phyloP scores from a whole-genome alignment of 345 rosid species.

The Eutrema yunnanense region DNA sequence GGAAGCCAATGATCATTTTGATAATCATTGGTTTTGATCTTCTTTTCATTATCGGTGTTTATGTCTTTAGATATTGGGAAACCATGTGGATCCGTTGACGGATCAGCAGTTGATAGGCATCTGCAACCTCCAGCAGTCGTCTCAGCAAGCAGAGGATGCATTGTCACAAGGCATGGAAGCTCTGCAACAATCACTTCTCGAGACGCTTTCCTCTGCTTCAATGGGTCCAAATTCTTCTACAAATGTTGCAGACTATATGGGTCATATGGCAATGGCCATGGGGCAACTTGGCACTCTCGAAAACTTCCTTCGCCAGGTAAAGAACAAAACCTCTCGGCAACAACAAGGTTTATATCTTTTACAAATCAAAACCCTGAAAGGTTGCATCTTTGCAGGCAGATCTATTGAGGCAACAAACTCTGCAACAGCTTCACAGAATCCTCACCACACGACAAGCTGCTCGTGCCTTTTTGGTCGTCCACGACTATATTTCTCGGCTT shows the following conservation, averaged over 20 bases:
- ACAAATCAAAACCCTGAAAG: not conserved
- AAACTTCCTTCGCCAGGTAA: slow-evolving; percentile 88
- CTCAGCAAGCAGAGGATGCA: slow-evolving; percentile 98
- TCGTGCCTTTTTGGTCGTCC: slow-evolving; percentile 73
- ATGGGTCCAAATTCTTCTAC: slow-evolving; percentile 60
- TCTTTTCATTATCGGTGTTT: not conserved
- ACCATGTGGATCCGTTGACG: slow-evolving; percentile 80
- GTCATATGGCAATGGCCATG: slow-evolving; percentile 94
- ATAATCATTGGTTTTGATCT: not conserved
- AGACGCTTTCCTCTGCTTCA: slow-evolving; percentile 63
- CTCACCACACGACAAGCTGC: slow-evolving; percentile 90
- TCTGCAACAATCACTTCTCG: slow-evolving; percentile 80
- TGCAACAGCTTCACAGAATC: slow-evolving; percentile 83
- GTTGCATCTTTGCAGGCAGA: slow-evolving; percentile 56
- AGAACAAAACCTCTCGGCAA: not conserved
- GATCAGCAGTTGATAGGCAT: slow-evolving; percentile 93
- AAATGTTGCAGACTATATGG: slow-evolving; percentile 83
- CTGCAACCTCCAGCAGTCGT: slow-evolving; percentile 89
- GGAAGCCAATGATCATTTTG: not conserved
- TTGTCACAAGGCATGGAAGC: slow-evolving; percentile 98
- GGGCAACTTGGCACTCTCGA: slow-evolving; percentile 78
- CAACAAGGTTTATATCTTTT: not conserved
- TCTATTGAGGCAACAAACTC: slow-evolving; percentile 82
- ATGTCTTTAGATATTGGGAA: slow-evolving; percentile 61
- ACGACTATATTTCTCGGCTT: slow-evolving; percentile 69